Percentiles rank a stretch among this genome's conserved stretches.
Evolutionary conservation across 176 grass and related monocot species (phyloP).

Genomic region (barley (Hordeum vulgare)): DNA sequence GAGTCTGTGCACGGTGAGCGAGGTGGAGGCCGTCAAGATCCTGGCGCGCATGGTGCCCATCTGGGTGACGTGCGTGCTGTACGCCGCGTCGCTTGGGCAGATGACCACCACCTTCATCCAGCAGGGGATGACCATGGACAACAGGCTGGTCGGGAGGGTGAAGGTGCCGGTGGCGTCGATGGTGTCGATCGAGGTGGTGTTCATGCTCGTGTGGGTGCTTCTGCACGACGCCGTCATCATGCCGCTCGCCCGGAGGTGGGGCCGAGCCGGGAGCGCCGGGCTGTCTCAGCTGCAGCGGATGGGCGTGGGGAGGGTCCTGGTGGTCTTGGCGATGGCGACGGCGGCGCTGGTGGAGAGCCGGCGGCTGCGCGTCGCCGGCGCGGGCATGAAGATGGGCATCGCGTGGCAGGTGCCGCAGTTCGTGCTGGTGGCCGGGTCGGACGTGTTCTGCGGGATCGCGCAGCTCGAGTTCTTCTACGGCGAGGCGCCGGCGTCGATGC

Average conservation of each 20-base stretch:
- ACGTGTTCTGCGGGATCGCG: constrained; percentile 68
- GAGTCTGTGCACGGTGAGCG: constrained; percentile 46
- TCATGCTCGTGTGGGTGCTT: constrained; percentile 53
- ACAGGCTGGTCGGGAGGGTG: constrained; percentile 21
- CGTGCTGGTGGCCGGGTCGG: constrained; percentile 51
- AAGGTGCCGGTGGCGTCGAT: constrained; percentile 55
- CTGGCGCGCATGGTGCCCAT: constrained; percentile 59
- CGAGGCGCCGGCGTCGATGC: constrained; percentile 63
- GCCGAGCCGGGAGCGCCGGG: constrained; percentile 3
- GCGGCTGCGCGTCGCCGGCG: constrained; percentile 21
- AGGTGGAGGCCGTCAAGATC: constrained; percentile 74
- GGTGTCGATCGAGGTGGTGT: constrained; percentile 46
- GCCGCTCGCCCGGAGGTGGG: constrained; percentile 28
- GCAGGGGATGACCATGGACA: constrained; percentile 69
- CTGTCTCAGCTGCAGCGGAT: constrained; percentile 72
- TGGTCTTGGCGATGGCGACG: constrained; percentile 40
- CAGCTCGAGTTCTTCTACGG: constrained; percentile 91
- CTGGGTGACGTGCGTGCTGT: constrained; percentile 58
- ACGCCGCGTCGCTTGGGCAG: constrained; percentile 59
- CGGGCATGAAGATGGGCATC: constrained; percentile 42
- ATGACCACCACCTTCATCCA: constrained; percentile 83
- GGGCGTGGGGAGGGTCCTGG: constrained; percentile 71
- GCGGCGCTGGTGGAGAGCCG: constrained; percentile 54
- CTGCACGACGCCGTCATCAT: constrained; percentile 48
- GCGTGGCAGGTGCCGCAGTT: constrained; percentile 71